Base-by-base conservation (phyloP, 2,329 filamentous ascomycete species). In the Penicillium sp. region DNA sequence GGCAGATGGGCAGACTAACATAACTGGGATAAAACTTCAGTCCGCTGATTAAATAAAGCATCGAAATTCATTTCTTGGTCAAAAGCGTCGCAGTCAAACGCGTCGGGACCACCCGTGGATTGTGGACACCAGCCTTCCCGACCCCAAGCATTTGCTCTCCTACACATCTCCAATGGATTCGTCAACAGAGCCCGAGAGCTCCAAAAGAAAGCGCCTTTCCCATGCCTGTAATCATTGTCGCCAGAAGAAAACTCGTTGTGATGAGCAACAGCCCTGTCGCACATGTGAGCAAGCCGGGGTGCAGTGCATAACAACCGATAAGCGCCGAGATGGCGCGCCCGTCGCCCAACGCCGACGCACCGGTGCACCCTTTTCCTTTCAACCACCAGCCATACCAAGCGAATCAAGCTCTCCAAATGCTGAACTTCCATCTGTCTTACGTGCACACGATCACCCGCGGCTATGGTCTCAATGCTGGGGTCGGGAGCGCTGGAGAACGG, bases 191-290 rank as follows among this genome's bases (percentile, higher is more conserved):
- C 22, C 34, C 4, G 13, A 31, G n/a, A 13, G 14, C 14, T 44
- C 13, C 22, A 44, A 44, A 14, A 22, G 42, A 9, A 44, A 44
- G 11, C 42, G 42, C 11, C 22, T 44, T 2, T 44, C 42, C 16
- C 22, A 27, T 51, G 55, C 55, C 5, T 57, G 55, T n/a, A 57
- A 57, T 10, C 44, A 57, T 18, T 57, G 55, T 31, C 55, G 55
- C n/a, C 44, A 38, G 4, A 57, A 54, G 36, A 57, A 57, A 45
- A 57, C 55, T 3, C 55, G 55, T 16, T 57, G 55, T 34, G 51
- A 57, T 14, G 51, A 57, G 34, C 38, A 57, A 22, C 51, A 57
- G 40, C 55, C 55, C 9, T 57, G 55, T 49, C 47, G 47, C 7
- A 54, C 50, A 7, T 57, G 51, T 34, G 50, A 51, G 21, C 31